Evolutionary conservation across 371 early-diverging fungal species (phyloP), one percentile per base, ranked within the genome.

Genomic region (Chytridiales sp.): DNA sequence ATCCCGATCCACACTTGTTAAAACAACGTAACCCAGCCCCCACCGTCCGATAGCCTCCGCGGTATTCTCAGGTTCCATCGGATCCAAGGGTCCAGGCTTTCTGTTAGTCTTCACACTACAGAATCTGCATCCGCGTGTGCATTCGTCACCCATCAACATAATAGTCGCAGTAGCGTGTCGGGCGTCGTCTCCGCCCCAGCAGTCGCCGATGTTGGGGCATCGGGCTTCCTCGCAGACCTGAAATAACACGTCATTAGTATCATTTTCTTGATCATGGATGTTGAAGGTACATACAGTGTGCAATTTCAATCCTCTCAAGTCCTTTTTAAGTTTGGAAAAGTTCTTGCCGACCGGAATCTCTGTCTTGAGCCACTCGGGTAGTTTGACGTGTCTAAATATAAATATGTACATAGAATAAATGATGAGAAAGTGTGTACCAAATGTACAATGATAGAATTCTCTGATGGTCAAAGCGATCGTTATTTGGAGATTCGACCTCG

Each of bases 61-160:
- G 1, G 95, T 95, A 68, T 94, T 85, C 70, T 92, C 91, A 27
- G 98, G 98, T 70, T 98, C 98, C 63, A 83, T 79, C 27, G 89
- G 85, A 77, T 97, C 97, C 60, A 97, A 79, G 0, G 97, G 85
- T 40, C 82, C 82, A 6, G 98, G 98, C 1, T 73, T 76, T 60
- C 87, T 85, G 75, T 85, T 93, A 26, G 98, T 98, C 79, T 97
- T 97, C 40, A 97, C 98, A 8, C 95, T 91, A 69, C 98, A 98
- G 84, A 98, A 98, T 32, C 97, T 83, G 77, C 98, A 98, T 0
- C 96, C 98, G 47, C 98, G 85, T 3, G 98, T 98, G 75, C 98
- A 98, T 73, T 94, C 93, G 67, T 95, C 96, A 56, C 98, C 98
- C 97, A 98, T 97, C 67, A 98, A 76, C 85, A 84, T 98, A 61